Base-by-base conservation (phyloP, 2,329 filamentous ascomycete species). In the Pseudogymnoascus sp. region DNA sequence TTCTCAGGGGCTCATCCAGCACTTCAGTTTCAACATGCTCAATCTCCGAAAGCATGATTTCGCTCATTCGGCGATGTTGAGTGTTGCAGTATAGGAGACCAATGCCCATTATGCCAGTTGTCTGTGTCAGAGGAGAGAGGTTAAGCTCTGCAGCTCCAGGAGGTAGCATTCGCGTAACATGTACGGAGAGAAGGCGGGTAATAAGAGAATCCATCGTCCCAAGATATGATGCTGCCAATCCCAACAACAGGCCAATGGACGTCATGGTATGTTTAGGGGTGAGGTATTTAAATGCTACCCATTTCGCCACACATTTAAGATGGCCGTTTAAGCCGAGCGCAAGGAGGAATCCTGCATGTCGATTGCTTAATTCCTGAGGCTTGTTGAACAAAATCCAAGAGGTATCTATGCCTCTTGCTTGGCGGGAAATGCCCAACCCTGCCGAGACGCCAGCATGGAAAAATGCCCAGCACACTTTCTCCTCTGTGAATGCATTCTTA, bases 351-450 rank as follows among this genome's bases (percentile, higher is more conserved):
- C 95, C 95, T 31, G 95, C 96, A 74, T 99, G 95, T n/a, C 95
- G 85, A 72, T 97, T 97, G 66, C 89, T 97, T 12, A 97, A 82
- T 62, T 99, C 95, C 38, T 86, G 84, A 0, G 95, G 93, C 73
- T 96, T 97, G 78, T 99, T 99, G 81, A 96, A 99, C 36, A 97
- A 83, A 68, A 99, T 97, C 96, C 96, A 99, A 0, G 93, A 97
- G 0, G 93, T 97, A 72, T 99, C 95, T 66, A 99, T 97, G 3
- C 93, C 93, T 71, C 91, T 91, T 3, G 93, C 93, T 63, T 91
- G 84, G 11, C 88, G 88, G 5, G 95, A 96, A 61, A 99, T 96
- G 63, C 92, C 90, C 25, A 99, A 78, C 2, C 95, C 95, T 23
- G 90, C 91, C n/a, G 93, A 89, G 31, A 96, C 93, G 5, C 95